Conservation (phyloP, 2,329 filamentous ascomycete genomes). For the Alternaria longipes region DNA sequence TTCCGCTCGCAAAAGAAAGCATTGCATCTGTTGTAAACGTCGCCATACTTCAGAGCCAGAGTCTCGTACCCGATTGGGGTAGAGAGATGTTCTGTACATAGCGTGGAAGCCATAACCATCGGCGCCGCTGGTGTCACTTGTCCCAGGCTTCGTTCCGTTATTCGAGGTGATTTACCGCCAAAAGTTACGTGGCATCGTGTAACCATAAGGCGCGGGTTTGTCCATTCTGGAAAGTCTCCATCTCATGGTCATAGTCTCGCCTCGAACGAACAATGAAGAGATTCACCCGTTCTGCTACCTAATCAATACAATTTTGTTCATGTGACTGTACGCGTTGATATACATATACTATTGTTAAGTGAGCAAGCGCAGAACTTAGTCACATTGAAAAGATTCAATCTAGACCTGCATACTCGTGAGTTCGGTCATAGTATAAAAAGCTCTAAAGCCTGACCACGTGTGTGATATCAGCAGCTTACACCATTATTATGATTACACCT, state of each 20-base stretch:
- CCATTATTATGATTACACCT: neutral
- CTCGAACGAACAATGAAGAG: no score
- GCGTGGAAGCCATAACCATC: neutral
- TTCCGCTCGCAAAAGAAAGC: neutral
- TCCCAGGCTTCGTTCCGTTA: neutral
- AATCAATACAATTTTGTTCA: no score
- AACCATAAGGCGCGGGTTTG: neutral
- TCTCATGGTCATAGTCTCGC: no score
- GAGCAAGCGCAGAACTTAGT: no score
- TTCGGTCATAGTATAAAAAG: neutral
- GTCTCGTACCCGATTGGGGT: neutral
- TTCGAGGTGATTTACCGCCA: neutral
- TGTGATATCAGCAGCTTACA: neutral
- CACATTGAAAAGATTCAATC: no score
- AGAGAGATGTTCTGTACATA: neutral
- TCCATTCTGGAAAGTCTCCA: neutral
- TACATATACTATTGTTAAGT: no score
- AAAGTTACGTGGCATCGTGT: neutral
- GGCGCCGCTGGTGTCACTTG: neutral
- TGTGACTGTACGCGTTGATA: no score
- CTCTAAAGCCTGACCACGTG: neutral
- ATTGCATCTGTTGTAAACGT: conserved; percentile 7
- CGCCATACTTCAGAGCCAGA: conserved; percentile 6
- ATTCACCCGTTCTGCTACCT: no score
- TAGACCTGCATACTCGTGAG: neutral